Evolutionary conservation across 176 grass and related monocot genomes (phyloP).

Genomic region (Oryza meyeriana): DNA sequence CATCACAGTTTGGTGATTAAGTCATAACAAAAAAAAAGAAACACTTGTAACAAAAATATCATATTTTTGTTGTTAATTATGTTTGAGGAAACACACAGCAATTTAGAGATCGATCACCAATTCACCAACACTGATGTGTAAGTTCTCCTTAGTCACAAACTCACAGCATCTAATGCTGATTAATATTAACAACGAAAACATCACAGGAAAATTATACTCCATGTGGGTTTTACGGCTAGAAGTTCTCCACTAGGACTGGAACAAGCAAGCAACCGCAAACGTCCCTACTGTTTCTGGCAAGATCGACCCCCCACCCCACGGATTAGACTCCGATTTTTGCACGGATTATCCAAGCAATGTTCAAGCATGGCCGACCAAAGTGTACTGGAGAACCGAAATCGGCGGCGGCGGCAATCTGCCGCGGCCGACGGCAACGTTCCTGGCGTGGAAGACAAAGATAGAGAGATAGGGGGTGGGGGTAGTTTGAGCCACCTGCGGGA

Average conservation of each 20-base stretch:
- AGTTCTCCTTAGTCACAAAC: neutral
- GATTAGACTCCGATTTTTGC: too few species aligned
- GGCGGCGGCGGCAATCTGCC: constrained; percentile 41
- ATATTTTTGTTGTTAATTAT: neutral
- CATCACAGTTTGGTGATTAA: neutral
- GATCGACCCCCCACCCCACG: too few species aligned
- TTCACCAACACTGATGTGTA: neutral
- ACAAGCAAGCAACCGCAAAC: neutral
- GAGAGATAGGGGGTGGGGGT: too few species aligned
- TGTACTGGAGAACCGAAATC: too few species aligned
- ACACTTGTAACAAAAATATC: neutral
- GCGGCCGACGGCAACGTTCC: neutral
- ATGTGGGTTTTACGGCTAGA: neutral
- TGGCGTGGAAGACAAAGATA: neutral
- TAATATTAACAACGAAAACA: too few species aligned
- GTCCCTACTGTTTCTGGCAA: too few species aligned
- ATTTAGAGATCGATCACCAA: too few species aligned
- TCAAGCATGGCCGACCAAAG: neutral
- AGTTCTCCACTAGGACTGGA: neutral
- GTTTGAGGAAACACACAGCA: too few species aligned
- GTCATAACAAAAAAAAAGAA: neutral
- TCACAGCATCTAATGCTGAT: neutral
- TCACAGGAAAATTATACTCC: neutral
- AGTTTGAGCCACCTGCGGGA: constrained; percentile 21
- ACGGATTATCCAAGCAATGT: too few species aligned